These are phyloP conservation scores for Diaporthe caulivora DNA, from an alignment of 2,329 filamentous ascomycete species.

Conservation along the genomic window DNA sequence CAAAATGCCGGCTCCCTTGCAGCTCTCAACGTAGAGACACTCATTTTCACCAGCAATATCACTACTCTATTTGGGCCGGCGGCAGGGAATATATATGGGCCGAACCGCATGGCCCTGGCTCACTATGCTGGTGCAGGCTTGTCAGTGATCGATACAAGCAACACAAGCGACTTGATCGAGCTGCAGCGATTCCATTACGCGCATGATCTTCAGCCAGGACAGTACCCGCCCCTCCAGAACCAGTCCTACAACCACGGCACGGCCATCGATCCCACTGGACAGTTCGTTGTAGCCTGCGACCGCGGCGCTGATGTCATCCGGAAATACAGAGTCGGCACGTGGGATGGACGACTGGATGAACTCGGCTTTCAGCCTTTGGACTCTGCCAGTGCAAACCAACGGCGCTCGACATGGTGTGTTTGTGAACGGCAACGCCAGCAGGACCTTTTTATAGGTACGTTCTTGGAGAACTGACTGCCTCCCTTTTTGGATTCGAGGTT, in stretches of 20 bases:
- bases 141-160: constrained; percentile 2
- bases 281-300: not conserved
- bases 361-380: not conserved
- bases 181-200: constrained; percentile 1
- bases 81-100: not conserved
- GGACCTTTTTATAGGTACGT: not conserved
- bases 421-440: not conserved
- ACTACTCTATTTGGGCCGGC: not conserved
- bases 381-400: not conserved
- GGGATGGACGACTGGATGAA: constrained; percentile 5
- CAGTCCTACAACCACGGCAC: constrained; percentile 6
- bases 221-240: not conserved
- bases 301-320: constrained; percentile 5
- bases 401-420: constrained; percentile 3
- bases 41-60: not conserved
- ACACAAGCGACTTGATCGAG: not conserved
- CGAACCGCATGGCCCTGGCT: not conserved
- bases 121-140: not conserved
- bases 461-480: not conserved
- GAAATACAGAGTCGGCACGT: not conserved
- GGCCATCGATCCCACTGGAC: not conserved
- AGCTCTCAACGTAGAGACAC: not conserved
- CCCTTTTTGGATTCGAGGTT: not conserved
- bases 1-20: not conserved
- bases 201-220: not conserved